phyloP scores from a whole-genome alignment of 1,284 basidiomycete species.

The Ceratobasidium sp. region DNA sequence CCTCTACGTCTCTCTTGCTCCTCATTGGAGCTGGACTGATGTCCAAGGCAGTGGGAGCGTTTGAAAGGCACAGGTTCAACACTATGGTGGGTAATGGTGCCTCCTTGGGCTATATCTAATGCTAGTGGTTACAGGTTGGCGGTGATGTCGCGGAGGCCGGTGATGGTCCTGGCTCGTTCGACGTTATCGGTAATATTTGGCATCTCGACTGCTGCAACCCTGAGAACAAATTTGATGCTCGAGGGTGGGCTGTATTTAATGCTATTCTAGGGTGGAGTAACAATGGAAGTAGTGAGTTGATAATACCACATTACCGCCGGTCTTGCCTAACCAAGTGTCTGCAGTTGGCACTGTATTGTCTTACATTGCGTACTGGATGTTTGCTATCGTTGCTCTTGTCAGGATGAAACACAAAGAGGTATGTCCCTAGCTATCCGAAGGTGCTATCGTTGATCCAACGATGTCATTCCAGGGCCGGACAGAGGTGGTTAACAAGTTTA shows the following conservation, averaged over 20 bases:
- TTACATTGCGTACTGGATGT: constrained; percentile 84
- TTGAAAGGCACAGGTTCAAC: constrained; percentile 73
- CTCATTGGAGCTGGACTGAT: constrained; percentile 92
- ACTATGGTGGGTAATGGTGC: constrained; percentile 48
- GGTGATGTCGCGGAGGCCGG: constrained; percentile 45
- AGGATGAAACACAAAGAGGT: constrained; percentile 74
- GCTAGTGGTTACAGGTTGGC: background rate
- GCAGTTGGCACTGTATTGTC: constrained; percentile 71
- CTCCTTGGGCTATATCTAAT: background rate
- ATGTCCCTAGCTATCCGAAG: background rate
- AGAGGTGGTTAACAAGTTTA: constrained; percentile 4
- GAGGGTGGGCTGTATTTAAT: constrained; percentile 76
- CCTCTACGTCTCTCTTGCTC: constrained; percentile 87
- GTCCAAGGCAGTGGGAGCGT: constrained; percentile 70
- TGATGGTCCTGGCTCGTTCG: constrained; percentile 58
- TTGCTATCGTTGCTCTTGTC: constrained; percentile 66
- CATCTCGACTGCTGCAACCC: constrained; percentile 85
- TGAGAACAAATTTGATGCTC: constrained; percentile 59
- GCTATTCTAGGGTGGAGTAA: constrained; percentile 81
- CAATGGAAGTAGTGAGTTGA: constrained; percentile 59
- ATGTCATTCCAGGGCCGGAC: constrained; percentile 8
- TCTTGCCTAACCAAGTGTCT: constrained; percentile 47
- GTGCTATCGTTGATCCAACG: too few relatives aligned
- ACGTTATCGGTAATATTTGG: constrained; percentile 84
- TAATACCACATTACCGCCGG: background rate